These are phyloP conservation scores for Thymus quinquecostatus DNA, from an alignment of 257 asterid genomes.

Conservation along the genomic window DNA sequence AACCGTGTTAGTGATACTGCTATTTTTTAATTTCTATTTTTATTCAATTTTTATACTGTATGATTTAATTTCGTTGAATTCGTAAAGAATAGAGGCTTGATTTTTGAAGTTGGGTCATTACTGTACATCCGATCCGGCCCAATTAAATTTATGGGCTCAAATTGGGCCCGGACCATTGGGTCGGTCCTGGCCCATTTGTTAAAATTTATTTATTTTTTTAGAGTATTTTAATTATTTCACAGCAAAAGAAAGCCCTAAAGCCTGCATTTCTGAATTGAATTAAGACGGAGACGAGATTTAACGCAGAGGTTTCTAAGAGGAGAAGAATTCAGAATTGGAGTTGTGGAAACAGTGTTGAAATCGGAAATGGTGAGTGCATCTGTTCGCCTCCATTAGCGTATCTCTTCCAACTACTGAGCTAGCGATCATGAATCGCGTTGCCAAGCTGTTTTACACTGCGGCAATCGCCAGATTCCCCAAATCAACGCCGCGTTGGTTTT, in stretches of 20 bases:
- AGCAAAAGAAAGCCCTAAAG: constrained; percentile 9
- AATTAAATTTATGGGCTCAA: too few species aligned
- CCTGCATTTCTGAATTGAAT: not conserved
- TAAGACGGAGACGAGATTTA: not conserved
- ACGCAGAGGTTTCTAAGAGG: not conserved
- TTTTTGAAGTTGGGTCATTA: too few species aligned
- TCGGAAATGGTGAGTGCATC: constrained; percentile 18
- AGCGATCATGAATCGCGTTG: constrained; percentile 41
- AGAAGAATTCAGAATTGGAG: constrained; percentile 6
- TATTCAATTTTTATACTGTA: too few species aligned
- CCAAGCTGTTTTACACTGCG: constrained; percentile 29
- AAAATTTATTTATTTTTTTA: too few species aligned
- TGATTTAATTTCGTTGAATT: too few species aligned
- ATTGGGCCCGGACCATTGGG: too few species aligned
- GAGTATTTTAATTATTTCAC: too few species aligned
- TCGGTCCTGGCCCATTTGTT: too few species aligned
- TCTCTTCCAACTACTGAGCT: not conserved
- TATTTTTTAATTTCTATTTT: too few species aligned
- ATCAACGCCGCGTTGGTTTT: constrained; percentile 30
- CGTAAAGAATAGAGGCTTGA: too few species aligned
- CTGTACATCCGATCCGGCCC: too few species aligned
- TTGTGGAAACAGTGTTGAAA: not conserved
- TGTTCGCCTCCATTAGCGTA: not conserved
- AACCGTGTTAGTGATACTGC: too few species aligned
- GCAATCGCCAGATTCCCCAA: constrained; percentile 28